Conservation (phyloP, 495 filamentous ascomycete genomes). For the Lophium mytilinum region DNA sequence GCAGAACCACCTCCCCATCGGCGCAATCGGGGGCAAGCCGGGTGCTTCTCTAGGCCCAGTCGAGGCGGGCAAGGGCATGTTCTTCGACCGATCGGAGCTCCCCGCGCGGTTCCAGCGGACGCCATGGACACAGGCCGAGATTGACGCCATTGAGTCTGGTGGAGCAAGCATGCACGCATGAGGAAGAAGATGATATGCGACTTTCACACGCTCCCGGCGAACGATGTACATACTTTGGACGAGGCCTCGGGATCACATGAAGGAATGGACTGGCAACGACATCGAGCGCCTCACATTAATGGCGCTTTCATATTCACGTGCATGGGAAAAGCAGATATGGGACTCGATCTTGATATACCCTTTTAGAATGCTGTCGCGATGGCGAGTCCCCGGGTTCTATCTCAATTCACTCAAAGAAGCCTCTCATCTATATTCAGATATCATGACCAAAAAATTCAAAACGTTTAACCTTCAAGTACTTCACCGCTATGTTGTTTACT, state of each 20-base stretch:
- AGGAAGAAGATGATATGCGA: conserved; percentile 6
- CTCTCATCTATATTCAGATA: not conserved
- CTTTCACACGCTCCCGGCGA: not conserved
- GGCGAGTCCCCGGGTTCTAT: not conserved
- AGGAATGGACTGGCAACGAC: not conserved
- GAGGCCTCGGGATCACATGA: not conserved
- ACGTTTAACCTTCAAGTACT: no score
- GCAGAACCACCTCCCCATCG: conserved; percentile 37
- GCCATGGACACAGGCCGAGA: conserved; percentile 68
- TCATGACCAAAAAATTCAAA: not conserved
- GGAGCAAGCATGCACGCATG: conserved; percentile 63
- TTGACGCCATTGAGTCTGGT: conserved; percentile 89
- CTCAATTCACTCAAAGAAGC: not conserved
- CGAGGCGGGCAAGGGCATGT: conserved; percentile 60
- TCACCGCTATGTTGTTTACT: no score
- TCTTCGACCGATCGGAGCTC: conserved; percentile 83
- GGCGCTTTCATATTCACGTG: not conserved
- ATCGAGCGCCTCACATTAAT: no score
- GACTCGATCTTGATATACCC: not conserved
- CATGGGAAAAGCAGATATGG: not conserved
- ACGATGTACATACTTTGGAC: not conserved
- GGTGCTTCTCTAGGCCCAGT: conserved; percentile 65
- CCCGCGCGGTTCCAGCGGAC: conserved; percentile 72
- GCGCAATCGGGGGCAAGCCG: conserved; percentile 54
- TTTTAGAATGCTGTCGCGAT: not conserved